Conservation (phyloP, 768 basidiomycete genomes). For the Suillus cothurnatus region DNA sequence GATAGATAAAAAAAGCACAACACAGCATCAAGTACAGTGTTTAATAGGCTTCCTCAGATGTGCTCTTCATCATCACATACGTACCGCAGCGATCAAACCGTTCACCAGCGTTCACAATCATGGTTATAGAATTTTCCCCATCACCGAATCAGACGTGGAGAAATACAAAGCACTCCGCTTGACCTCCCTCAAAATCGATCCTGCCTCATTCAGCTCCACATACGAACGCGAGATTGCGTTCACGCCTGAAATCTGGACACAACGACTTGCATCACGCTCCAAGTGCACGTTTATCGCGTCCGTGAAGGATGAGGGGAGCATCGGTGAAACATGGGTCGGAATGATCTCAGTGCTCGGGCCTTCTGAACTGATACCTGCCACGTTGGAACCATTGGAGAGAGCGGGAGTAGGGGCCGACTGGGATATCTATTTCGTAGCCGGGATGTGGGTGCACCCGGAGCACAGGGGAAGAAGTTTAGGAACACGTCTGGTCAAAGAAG, state of each 20-base stretch:
- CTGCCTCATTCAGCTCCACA: constrained; percentile 22
- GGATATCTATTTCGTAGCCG: constrained; percentile 23
- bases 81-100: not conserved
- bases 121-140: constrained; percentile 18
- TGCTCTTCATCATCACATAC: not conserved
- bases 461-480: constrained; percentile 29
- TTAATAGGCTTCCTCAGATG: not conserved
- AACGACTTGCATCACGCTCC: constrained; percentile 18
- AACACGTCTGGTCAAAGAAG: constrained; percentile 16
- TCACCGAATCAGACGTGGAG: constrained; percentile 25
- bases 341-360: constrained; percentile 18
- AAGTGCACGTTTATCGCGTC: constrained; percentile 22
- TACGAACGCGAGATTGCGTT: constrained; percentile 25
- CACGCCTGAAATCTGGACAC: constrained; percentile 24
- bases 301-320: not conserved
- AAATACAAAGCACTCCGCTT: constrained; percentile 25
- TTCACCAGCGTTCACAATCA: not conserved
- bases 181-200: constrained; percentile 24
- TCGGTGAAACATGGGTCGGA: constrained; percentile 21
- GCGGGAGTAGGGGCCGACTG: constrained; percentile 18
- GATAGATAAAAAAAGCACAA: not conserved
- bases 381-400: constrained; percentile 16
- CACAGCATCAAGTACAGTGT: not conserved
- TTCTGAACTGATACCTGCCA: constrained; percentile 11
- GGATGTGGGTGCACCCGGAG: constrained; percentile 32